phyloP scores from a whole-genome alignment of 139 green algal genomes.

The Chara braunii region DNA sequence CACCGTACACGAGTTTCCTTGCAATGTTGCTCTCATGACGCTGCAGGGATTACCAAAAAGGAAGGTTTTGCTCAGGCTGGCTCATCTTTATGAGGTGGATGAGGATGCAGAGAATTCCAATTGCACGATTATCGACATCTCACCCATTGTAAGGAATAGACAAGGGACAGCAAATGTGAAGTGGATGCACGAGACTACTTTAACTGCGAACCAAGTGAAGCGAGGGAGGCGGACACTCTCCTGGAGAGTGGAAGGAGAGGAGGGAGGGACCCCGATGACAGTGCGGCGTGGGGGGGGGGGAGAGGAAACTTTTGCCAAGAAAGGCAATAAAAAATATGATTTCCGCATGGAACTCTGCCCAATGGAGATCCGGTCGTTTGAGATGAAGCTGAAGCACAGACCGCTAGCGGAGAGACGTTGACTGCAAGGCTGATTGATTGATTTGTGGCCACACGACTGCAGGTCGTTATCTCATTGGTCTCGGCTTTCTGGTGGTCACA shows the following conservation, averaged over 20 bases:
- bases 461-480: not conserved
- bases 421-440: not conserved
- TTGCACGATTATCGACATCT: constrained; percentile 27
- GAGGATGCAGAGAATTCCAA: constrained; percentile 26
- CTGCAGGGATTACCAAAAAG: constrained; percentile 23
- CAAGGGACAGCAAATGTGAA: constrained; percentile 11
- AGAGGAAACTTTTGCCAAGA: not conserved
- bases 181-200: constrained; percentile 23
- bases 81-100: constrained; percentile 37
- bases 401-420: not conserved
- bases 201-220: constrained; percentile 36
- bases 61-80: constrained; percentile 23
- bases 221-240: not conserved
- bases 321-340: no score
- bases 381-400: not conserved
- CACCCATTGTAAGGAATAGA: constrained; percentile 3
- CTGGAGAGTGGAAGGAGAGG: not conserved
- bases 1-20: not conserved
- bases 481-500: not conserved
- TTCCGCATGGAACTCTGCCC: constrained; percentile 33
- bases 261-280: not conserved
- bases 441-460: not conserved
- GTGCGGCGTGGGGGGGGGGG: not conserved
- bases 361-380: constrained; percentile 43
- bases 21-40: constrained; percentile 31